A percentile compares a stretch with the other conserved stretches of the same genome.
Conservation (phyloP, 768 basidiomycete species). For the Paxillus rubicundulus region DNA sequence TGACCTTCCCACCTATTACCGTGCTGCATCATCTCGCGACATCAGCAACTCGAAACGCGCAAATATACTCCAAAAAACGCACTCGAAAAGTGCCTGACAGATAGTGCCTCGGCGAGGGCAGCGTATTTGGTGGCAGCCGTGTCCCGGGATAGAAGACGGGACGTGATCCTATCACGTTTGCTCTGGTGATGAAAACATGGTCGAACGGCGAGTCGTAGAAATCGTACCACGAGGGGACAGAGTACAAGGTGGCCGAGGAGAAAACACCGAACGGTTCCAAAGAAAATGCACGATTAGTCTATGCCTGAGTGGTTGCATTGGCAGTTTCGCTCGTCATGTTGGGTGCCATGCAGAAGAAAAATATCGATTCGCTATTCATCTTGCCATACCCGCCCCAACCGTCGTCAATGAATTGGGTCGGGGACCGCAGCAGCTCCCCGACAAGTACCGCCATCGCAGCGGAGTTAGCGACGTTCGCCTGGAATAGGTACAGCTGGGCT, state of each 20-base stretch:
- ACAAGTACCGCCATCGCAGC: constrained; percentile 27
- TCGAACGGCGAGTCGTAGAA: too few relatives aligned
- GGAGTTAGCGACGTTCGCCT: constrained; percentile 30
- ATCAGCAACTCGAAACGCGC: neutral
- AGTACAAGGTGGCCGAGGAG: constrained; percentile 22
- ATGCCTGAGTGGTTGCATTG: constrained; percentile 32
- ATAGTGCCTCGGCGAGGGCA: constrained; percentile 23
- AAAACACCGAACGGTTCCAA: constrained; percentile 17
- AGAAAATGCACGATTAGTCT: constrained; percentile 23
- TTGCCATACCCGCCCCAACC: constrained; percentile 44
- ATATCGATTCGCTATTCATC: neutral
- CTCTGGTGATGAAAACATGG: too few relatives aligned
- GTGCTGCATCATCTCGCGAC: constrained; percentile 27
- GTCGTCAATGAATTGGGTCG: constrained; percentile 36
- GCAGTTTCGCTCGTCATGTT: constrained; percentile 36
- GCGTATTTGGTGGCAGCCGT: constrained; percentile 21
- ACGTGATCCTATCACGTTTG: constrained; percentile 30
- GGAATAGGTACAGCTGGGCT: constrained; percentile 26
- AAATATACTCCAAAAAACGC: neutral
- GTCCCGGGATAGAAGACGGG: constrained; percentile 35
- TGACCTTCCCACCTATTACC: constrained; percentile 45
- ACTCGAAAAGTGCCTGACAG: neutral
- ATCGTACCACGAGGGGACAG: constrained; percentile 24
- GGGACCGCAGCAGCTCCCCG: constrained; percentile 35
- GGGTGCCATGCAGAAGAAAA: constrained; percentile 31